Evolutionary conservation across 2,329 filamentous ascomycete genomes (phyloP).

Genomic region (Rosellinia necatrix): DNA sequence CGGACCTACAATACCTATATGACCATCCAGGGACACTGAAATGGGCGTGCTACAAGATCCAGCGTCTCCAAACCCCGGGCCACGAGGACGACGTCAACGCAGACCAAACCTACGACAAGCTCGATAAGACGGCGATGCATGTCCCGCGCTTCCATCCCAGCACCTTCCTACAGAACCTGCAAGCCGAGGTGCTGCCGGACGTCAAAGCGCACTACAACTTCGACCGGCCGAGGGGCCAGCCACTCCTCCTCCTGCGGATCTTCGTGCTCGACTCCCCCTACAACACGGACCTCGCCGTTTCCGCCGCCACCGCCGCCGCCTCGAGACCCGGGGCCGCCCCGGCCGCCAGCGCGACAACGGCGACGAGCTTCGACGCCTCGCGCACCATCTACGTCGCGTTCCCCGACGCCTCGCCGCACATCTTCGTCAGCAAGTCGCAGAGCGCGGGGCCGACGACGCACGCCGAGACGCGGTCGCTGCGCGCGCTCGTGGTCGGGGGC

Average conservation of each 20-base stretch:
- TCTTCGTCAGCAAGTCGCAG: slow-evolving; percentile 67
- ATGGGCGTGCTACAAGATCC: slow-evolving; percentile 66
- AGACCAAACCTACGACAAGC: slow-evolving; percentile 35
- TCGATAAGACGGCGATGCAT: slow-evolving; percentile 52
- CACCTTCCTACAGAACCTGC: slow-evolving; percentile 77
- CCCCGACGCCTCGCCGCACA: slow-evolving; percentile 75
- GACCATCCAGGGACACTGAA: slow-evolving; percentile 67
- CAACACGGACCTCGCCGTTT: slow-evolving; percentile 60
- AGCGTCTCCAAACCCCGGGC: slow-evolving; percentile 52
- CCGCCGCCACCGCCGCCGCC: slow-evolving; percentile 44
- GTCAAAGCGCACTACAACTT: slow-evolving; percentile 85
- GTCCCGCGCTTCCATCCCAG: slow-evolving; percentile 79
- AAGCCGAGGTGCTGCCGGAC: slow-evolving; percentile 74
- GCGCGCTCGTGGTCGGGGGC: slow-evolving; percentile 74
- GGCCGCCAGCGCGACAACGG: slow-evolving; percentile 34
- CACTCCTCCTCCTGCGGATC: slow-evolving; percentile 75
- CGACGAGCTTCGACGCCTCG: slow-evolving; percentile 63
- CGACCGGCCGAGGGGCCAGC: slow-evolving; percentile 69
- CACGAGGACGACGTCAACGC: slow-evolving; percentile 46
- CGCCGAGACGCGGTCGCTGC: slow-evolving; percentile 65
- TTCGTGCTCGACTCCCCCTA: slow-evolving; percentile 83
- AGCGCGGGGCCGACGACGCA: slow-evolving; percentile 47
- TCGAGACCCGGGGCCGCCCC: slow-evolving; percentile 18
- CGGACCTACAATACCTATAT: slow-evolving; percentile 69
- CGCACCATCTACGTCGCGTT: slow-evolving; percentile 81